Evolutionary conservation across 345 rosid species (phyloP).

Genomic region (Streptanthus diversifolius): DNA sequence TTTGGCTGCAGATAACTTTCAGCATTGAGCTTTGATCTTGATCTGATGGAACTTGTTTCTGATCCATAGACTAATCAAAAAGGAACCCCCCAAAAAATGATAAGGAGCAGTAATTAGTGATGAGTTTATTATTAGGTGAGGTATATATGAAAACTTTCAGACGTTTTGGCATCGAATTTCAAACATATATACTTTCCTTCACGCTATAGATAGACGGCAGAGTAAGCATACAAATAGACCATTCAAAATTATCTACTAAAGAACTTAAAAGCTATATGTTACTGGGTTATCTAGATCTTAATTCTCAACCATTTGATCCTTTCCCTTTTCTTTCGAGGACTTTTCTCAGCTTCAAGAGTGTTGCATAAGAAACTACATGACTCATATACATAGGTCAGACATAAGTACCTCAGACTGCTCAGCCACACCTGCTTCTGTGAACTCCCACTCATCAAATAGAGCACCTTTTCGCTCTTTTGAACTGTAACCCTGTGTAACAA

Average conservation of each 20-base stretch:
- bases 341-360: not conserved
- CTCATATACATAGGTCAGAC: not conserved
- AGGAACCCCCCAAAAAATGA: conserved; percentile 10
- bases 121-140: not conserved
- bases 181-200: not conserved
- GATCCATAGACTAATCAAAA: conserved; percentile 54
- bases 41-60: conserved; percentile 67
- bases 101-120: not conserved
- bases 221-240: not conserved
- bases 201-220: not conserved
- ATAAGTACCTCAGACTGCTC: conserved; percentile 69
- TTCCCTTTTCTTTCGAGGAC: not conserved
- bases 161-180: not conserved
- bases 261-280: not conserved
- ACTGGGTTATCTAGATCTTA: not conserved
- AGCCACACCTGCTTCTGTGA: conserved; percentile 65
- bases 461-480: conserved; percentile 75
- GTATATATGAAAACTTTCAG: not conserved
- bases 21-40: conserved; percentile 98
- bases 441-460: conserved; percentile 87
- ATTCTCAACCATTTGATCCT: not conserved
- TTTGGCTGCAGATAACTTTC: conserved; percentile 92
- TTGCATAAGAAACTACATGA: not conserved
- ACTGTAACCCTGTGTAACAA: conserved; percentile 64
- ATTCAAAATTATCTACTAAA: not conserved